phyloP scores from a whole-genome alignment of 1,284 basidiomycete genomes.

The Leccinum subatratum region DNA sequence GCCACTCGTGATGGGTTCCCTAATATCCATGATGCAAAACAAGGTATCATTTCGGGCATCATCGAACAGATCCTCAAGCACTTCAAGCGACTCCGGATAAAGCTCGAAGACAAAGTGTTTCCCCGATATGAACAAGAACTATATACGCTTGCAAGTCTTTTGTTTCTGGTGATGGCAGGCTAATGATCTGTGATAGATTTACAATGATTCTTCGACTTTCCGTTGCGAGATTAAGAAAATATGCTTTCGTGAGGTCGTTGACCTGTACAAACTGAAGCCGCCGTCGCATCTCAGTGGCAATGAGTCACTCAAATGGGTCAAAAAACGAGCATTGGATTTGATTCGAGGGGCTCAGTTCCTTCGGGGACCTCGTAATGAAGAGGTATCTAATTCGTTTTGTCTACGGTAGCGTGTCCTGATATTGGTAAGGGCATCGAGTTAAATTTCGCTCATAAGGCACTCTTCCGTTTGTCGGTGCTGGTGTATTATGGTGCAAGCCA shows the following conservation, averaged over 20 bases:
- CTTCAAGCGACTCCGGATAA: background rate
- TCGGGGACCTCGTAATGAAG: background rate
- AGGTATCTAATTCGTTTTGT: background rate
- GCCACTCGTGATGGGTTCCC: background rate
- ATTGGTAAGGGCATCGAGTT: background rate
- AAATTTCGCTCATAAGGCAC: background rate
- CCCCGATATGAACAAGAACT: background rate
- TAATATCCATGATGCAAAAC: background rate
- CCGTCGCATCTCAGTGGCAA: background rate
- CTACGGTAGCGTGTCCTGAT: background rate
- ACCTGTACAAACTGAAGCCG: background rate
- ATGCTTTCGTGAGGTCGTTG: background rate
- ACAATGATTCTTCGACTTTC: background rate
- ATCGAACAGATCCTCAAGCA: background rate
- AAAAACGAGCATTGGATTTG: background rate
- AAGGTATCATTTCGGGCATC: background rate
- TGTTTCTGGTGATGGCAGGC: background rate
- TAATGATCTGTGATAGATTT: background rate
- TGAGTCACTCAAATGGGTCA: background rate
- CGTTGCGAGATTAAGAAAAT: conserved; percentile 1
- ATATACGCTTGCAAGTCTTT: background rate
- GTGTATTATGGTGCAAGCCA: conserved; percentile 2
- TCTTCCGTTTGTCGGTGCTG: background rate
- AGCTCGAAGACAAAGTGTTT: background rate
- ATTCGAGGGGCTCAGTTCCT: background rate